phyloP scores from a whole-genome alignment of 345 rosid species.

The Isatis tinctoria region DNA sequence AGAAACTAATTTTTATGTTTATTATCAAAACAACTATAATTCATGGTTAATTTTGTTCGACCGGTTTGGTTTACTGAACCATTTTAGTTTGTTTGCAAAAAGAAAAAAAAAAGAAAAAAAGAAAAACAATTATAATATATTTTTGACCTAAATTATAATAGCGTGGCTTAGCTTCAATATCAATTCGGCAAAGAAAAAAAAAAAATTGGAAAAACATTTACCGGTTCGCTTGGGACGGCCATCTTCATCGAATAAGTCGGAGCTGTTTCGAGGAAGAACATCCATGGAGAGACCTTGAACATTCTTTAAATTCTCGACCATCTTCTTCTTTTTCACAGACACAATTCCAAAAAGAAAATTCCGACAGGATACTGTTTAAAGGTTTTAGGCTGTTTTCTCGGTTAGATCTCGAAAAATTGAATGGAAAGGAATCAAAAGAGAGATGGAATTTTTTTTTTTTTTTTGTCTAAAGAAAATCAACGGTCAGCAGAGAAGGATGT shows the following conservation, averaged over 20 bases:
- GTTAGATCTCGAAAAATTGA: not conserved
- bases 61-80: too few species aligned
- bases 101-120: too few species aligned
- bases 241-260: conserved; percentile 28
- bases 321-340: not conserved
- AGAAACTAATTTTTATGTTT: not conserved
- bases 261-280: conserved; percentile 22
- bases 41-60: too few species aligned
- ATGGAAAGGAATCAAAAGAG: not conserved
- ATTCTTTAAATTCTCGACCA: not conserved
- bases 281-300: conserved; percentile 2
- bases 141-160: not conserved
- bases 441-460: not conserved
- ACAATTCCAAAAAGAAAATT: not conserved
- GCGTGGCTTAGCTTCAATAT: not conserved
- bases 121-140: too few species aligned
- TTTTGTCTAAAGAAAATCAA: conserved; percentile 13
- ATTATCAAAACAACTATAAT: too few species aligned
- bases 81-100: too few species aligned
- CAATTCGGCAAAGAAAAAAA: not conserved
- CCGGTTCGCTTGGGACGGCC: conserved; percentile 35
- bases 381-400: not conserved
- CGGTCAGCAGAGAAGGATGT: not conserved
- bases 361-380: not conserved
- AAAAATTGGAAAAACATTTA: not conserved